Evolutionary conservation across 805 yeast species (phyloP).

Genomic region (Kodamaea jinghongensis): DNA sequence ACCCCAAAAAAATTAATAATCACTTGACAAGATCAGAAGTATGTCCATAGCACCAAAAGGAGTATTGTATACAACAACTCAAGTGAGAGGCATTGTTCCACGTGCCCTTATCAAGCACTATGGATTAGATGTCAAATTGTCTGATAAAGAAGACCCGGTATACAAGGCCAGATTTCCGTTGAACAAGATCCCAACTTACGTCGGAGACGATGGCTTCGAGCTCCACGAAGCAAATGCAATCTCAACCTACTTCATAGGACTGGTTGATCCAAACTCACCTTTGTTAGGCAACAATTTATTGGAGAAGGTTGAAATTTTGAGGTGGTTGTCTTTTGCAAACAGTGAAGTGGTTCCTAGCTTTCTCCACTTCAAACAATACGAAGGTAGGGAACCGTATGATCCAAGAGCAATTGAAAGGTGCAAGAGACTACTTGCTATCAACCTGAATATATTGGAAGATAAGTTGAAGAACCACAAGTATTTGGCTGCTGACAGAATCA

Average conservation of each 20-base stretch:
- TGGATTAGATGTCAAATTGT: conserved; percentile 56
- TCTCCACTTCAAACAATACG: conserved; percentile 54
- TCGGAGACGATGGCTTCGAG: conserved; percentile 70
- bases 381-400: conserved; percentile 72
- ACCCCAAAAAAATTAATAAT: no score
- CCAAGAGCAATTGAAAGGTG: conserved; percentile 60
- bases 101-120: conserved; percentile 56
- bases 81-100: conserved; percentile 31
- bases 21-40: no score
- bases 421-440: conserved; percentile 24
- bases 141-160: conserved; percentile 39
- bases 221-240: conserved; percentile 69
- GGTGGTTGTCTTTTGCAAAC: conserved; percentile 78
- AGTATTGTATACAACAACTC: conserved; percentile 49
- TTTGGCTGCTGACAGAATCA: conserved; percentile 46
- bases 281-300: conserved; percentile 63
- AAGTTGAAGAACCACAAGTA: conserved; percentile 42
- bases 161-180: conserved; percentile 59
- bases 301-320: conserved; percentile 64
- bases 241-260: conserved; percentile 49
- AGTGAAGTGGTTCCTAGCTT: conserved; percentile 54
- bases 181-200: conserved; percentile 62
- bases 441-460: conserved; percentile 23
- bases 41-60: conserved; percentile 39
- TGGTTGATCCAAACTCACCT: conserved; percentile 44